phyloP scores from a whole-genome alignment of 192 early-diverging fungal species.

The Hyaloraphidium curvatum region DNA sequence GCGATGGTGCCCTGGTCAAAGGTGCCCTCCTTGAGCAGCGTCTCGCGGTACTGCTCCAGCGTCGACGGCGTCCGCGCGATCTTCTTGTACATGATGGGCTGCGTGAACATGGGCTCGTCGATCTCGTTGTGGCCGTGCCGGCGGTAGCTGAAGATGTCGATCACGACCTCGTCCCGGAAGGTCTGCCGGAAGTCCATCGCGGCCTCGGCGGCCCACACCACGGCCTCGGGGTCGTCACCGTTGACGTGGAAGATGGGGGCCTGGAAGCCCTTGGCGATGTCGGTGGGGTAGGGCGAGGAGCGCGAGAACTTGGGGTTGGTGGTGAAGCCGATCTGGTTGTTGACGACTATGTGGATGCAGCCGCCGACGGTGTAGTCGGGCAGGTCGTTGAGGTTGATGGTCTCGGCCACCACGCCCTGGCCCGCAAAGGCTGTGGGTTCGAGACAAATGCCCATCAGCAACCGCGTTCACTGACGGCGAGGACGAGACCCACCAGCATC shows the following conservation, averaged over 20 bases:
- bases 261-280: constrained; percentile 85
- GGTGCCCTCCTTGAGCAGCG: constrained; percentile 66
- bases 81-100: constrained; percentile 51
- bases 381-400: constrained; percentile 84
- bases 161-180: constrained; percentile 91
- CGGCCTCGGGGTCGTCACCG: constrained; percentile 92
- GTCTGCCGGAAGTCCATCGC: constrained; percentile 90
- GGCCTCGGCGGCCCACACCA: constrained; percentile 82
- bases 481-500: too few species aligned
- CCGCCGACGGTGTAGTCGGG: constrained; percentile 95
- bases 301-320: constrained; percentile 91
- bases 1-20: constrained; percentile 17
- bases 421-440: constrained; percentile 95
- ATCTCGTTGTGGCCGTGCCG: constrained; percentile 98
- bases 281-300: constrained; percentile 89
- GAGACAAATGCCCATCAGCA: too few species aligned
- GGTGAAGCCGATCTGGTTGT: constrained; percentile 99
- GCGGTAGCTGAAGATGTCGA: constrained; percentile 95
- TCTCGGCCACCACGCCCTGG: constrained; percentile 96
- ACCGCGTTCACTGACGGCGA: too few species aligned
- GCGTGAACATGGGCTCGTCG: constrained; percentile 96
- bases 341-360: constrained; percentile 89
- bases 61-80: constrained; percentile 72
- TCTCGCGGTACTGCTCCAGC: constrained; percentile 63
- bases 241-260: constrained; percentile 97